phyloP scores from a whole-genome alignment of 805 yeast species.

The Jamesozyma lodderae region DNA sequence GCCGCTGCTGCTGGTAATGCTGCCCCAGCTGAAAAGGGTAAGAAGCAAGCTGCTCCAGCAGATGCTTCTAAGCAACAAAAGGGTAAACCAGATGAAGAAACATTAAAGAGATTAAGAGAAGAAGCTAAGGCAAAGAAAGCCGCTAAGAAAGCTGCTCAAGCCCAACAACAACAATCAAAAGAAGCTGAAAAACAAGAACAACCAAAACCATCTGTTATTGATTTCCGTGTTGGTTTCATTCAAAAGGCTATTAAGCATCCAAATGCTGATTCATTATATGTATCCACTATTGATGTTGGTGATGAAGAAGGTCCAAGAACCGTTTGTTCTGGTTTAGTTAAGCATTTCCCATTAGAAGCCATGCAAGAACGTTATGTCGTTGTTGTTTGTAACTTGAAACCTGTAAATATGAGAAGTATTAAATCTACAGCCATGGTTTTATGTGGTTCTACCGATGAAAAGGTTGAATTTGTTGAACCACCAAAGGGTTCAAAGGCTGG shows the following conservation, averaged over 20 bases:
- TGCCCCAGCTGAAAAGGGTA: constrained; percentile 10
- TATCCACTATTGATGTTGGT: constrained; percentile 93
- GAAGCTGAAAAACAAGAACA: constrained; percentile 41
- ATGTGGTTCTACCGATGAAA: constrained; percentile 70
- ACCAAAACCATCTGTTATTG: constrained; percentile 77
- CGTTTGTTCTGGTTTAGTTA: constrained; percentile 93
- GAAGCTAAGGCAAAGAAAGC: constrained; percentile 53
- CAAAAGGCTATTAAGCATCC: constrained; percentile 96
- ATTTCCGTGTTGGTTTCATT: constrained; percentile 91
- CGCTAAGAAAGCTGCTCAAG: constrained; percentile 48
- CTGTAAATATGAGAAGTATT: constrained; percentile 96
- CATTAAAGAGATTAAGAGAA: constrained; percentile 39
- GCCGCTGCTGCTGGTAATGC: constrained; percentile 11
- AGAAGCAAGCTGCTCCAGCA: constrained; percentile 5
- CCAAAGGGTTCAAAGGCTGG: constrained; percentile 92
- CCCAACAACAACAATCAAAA: constrained; percentile 35
- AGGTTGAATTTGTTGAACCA: constrained; percentile 89
- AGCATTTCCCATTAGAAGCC: constrained; percentile 79
- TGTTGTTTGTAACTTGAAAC: constrained; percentile 91
- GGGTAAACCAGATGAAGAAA: constrained; percentile 42
- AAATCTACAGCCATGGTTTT: constrained; percentile 94
- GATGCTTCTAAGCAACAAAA: constrained; percentile 28
- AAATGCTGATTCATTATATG: constrained; percentile 92
- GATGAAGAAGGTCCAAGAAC: constrained; percentile 97
- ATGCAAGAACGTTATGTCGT: constrained; percentile 92